Base-by-base conservation (phyloP, 257 asterid species). In the Capsicum rhomboideum region DNA sequence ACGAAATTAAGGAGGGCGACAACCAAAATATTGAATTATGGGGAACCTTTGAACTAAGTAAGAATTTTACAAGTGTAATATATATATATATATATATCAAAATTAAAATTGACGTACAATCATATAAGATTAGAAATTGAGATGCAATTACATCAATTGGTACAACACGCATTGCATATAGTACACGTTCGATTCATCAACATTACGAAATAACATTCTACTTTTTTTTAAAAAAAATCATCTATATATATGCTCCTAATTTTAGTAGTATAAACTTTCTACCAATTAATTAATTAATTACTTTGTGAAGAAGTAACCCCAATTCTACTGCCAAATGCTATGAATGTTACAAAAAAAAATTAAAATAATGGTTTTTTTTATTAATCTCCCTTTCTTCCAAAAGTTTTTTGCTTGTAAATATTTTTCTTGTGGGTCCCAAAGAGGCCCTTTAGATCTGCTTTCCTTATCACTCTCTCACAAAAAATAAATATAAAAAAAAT, bases 401-500 rank as follows among this genome's bases (percentile, higher is more conserved):
- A 49, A 18, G 1, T 3, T 49, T 21, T 66, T 71, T 23, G 1
- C 56, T 49, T 75, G 50, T 26, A 8, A 34, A 49, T 46, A 75
- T 42, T 21, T 7, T 23, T 49, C 6, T 26, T 8, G 46, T 77
- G 82, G 82, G 46, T 10, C 50, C 58, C 20, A 14, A 20, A 46
- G 26, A 23, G 31, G 61, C 21, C 59, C 86, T 67, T 64, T 34
- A 82, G 88, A 85, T 77, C 84, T 79, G 80, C 56, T 67, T 40
- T 64, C 37, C 83, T 77, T 34, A 40, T 54, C 66, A 54, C 28
- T 52, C 64, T 37, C 18, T 20, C 71, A 23, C 44, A 75, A 49
- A 61, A 34, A 6, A 83, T 2, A 64, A 6, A 64, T 29, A 34
- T 17, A 81, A 14, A n/a, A n/a, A 37, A 52, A 59, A 17, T 4